Evolutionary conservation across 495 filamentous ascomycete genomes (phyloP), one percentile per base, ranked within the genome.

Genomic region (Hyphodiscus hymeniophilus): DNA sequence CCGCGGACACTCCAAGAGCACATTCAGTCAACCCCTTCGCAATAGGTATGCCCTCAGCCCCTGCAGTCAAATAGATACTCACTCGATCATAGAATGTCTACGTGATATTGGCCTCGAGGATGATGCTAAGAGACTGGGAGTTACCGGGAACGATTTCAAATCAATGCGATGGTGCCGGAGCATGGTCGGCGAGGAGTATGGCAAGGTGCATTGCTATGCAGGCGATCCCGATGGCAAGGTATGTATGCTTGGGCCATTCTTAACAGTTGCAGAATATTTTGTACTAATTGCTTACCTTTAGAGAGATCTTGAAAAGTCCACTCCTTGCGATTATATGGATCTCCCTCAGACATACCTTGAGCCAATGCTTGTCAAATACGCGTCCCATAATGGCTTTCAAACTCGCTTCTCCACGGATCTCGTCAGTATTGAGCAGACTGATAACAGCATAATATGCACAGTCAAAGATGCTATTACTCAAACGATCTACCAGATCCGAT

Each of bases 171-270:
- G 71, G 72, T 67, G 61, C 36, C 67, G 65, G 38, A 67, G 62
- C 36, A 74, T 76, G 70, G 62, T 67, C 15, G 74, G 73, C 11
- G 69, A 70, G 43, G 74, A 76, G 50, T 76, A 67, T 48, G 74
- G 66, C 7, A 59, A 70, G 6, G 67, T 73, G 33, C 58, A 69
- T 42, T 68, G 67, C 2, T 75, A 71, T 71, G 73, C 72, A 1
- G 61, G 68, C 30, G 63, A 72, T 46, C 69, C 72, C 6, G 55
- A 60, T 7, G 56, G 65, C 38, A 39, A 39, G 12, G 36, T 63
- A 59, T 54, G 64, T 69, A 8, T 33, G 30, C n/a, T 8, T n/a
- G n/a, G n/a, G n/a, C n/a, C n/a, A n/a, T n/a, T n/a, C n/a, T n/a
- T n/a, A n/a, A n/a, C n/a, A n/a, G n/a, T n/a, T n/a, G n/a, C n/a